phyloP scores from a whole-genome alignment of 1,284 basidiomycete species.

The Ganoderma boninense region DNA sequence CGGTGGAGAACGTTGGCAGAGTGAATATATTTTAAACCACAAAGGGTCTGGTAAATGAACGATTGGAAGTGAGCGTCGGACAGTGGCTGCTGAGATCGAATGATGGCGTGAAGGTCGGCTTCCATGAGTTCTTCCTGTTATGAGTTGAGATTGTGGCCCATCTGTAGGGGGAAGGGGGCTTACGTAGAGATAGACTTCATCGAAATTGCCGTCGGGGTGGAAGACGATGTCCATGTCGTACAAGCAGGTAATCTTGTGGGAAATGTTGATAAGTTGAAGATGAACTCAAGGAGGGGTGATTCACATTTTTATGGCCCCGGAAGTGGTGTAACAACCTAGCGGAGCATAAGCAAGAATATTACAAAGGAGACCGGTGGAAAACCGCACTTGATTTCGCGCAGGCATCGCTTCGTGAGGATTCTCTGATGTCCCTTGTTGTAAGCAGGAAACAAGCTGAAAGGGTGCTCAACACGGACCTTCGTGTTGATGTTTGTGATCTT shows the following conservation, averaged over 20 bases:
- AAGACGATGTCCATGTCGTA: slow-evolving; percentile 99
- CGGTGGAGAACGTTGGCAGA: slow-evolving; percentile 98
- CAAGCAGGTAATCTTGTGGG: slow-evolving; percentile 81
- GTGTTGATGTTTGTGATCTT: slow-evolving; percentile 98
- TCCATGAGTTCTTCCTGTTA: slow-evolving; percentile 96
- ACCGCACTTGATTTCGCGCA: slow-evolving; percentile 87
- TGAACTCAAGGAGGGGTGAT: not conserved
- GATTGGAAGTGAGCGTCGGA: slow-evolving; percentile 99
- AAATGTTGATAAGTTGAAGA: not conserved
- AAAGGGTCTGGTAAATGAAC: slow-evolving; percentile 98
- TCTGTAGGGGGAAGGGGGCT: slow-evolving; percentile 37
- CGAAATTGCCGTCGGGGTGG: slow-evolving; percentile 88
- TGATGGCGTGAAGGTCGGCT: slow-evolving; percentile 98
- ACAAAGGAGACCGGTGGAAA: slow-evolving; percentile 32
- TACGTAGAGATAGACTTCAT: slow-evolving; percentile 95
- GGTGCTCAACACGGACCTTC: slow-evolving; percentile 61
- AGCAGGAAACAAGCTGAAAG: not conserved
- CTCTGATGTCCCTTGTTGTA: slow-evolving; percentile 54
- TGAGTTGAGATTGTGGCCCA: not conserved
- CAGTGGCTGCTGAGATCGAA: slow-evolving; percentile 96
- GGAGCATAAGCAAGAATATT: slow-evolving; percentile 18
- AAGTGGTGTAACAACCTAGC: slow-evolving; percentile 91
- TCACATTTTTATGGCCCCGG: slow-evolving; percentile 95
- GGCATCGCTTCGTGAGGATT: slow-evolving; percentile 94
- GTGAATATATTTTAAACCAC: slow-evolving; percentile 98